Conservation (phyloP, 352 stramenopile species). For the Phytophthora pini region DNA sequence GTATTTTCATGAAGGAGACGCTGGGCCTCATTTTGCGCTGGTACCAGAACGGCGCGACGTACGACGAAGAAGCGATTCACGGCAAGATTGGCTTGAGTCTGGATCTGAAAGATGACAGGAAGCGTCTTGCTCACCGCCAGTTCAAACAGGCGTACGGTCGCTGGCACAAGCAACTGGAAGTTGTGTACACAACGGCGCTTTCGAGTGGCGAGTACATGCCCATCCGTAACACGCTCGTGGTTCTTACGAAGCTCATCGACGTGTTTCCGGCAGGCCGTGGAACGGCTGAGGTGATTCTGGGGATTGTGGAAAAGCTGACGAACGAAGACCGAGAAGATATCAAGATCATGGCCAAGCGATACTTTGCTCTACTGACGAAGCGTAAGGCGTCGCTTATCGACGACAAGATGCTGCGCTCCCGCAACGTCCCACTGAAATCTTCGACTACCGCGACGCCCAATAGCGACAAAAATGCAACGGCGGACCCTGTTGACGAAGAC, state of each 20-base stretch:
- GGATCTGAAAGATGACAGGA: constrained; percentile 69
- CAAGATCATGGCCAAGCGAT: constrained; percentile 91
- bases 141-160: constrained; percentile 80
- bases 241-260: constrained; percentile 91
- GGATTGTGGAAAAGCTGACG: constrained; percentile 70
- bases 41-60: constrained; percentile 82
- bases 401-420: constrained; percentile 57
- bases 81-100: constrained; percentile 78
- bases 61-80: constrained; percentile 80
- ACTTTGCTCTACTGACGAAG: constrained; percentile 85
- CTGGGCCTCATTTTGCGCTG: constrained; percentile 72
- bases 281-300: constrained; percentile 67
- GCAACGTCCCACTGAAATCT: constrained; percentile 22
- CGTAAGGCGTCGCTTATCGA: constrained; percentile 71
- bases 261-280: constrained; percentile 76
- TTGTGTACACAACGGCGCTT: constrained; percentile 69
- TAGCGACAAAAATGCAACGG: constrained; percentile 31
- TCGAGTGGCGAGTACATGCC: constrained; percentile 82
- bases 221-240: constrained; percentile 85
- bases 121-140: constrained; percentile 65
- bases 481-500: constrained; percentile 23
- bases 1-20: constrained; percentile 88
- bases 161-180: constrained; percentile 77
- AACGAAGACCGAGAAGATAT: constrained; percentile 89
- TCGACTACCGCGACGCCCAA: constrained; percentile 10